Percentiles rank a stretch among this genome's conserved stretches.
Conservation (phyloP, 768 basidiomycete species). For the Panaeolus cyanescens region DNA sequence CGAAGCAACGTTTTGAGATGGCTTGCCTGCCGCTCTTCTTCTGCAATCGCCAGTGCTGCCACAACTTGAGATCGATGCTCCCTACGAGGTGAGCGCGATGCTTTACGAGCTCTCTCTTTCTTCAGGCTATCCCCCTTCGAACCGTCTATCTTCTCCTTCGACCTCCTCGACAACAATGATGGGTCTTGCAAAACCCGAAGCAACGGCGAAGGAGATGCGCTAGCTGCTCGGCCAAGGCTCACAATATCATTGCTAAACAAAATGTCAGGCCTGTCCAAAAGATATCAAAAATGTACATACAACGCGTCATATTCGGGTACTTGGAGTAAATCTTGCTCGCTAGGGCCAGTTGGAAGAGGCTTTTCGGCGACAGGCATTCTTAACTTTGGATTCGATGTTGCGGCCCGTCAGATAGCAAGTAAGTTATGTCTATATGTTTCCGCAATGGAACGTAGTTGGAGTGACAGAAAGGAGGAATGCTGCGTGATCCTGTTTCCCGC, state of each 20-base stretch:
- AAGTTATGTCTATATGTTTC: background rate
- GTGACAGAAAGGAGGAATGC: too few species aligned
- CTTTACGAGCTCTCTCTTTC: slow-evolving; percentile 20
- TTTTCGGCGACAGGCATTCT: slow-evolving; percentile 21
- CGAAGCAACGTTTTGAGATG: slow-evolving; percentile 56
- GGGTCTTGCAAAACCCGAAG: slow-evolving; percentile 23
- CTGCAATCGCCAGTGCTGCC: slow-evolving; percentile 41
- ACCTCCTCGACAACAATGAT: background rate
- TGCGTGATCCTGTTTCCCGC: background rate
- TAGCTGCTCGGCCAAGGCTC: slow-evolving; percentile 22
- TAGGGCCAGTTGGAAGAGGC: slow-evolving; percentile 16
- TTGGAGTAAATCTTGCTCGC: slow-evolving; percentile 4
- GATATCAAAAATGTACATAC: background rate
- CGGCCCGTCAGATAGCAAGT: background rate
- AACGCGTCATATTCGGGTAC: background rate
- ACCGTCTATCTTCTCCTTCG: background rate
- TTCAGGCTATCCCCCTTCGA: slow-evolving; percentile 4
- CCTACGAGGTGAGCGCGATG: slow-evolving; percentile 39
- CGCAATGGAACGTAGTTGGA: too few species aligned
- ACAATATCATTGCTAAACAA: slow-evolving; percentile 15
- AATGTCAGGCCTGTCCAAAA: background rate
- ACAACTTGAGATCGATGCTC: slow-evolving; percentile 39
- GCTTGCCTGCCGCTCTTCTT: slow-evolving; percentile 60
- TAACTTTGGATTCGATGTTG: too few species aligned
- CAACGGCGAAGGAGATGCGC: slow-evolving; percentile 24